Conservation (phyloP, 805 yeast genomes). For the Starmerella gropengiesseri region DNA sequence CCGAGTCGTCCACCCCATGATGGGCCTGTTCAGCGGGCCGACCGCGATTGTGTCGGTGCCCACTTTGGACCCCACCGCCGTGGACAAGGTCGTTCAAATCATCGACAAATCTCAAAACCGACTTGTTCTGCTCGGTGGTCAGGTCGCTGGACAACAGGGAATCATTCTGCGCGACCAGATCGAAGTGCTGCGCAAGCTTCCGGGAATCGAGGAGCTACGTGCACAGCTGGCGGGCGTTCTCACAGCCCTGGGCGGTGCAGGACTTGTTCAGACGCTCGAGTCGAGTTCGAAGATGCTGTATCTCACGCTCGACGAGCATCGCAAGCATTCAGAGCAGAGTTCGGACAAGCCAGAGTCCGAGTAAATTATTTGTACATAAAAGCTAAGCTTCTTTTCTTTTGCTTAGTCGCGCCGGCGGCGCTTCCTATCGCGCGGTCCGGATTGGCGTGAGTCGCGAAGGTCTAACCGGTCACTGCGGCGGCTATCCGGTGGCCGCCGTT, state of each 20-base stretch:
- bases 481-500: conserved; percentile 1
- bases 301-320: conserved; percentile 60
- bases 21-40: conserved; percentile 68
- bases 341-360: background rate
- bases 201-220: conserved; percentile 59
- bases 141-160: conserved; percentile 42
- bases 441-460: background rate
- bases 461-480: background rate
- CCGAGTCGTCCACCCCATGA: conserved; percentile 50
- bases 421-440: background rate
- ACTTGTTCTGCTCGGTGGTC: conserved; percentile 76
- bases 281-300: conserved; percentile 56
- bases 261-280: conserved; percentile 71
- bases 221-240: conserved; percentile 74
- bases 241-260: conserved; percentile 80
- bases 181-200: conserved; percentile 58
- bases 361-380: conserved; percentile 3
- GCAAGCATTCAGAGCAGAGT: conserved; percentile 32
- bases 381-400: no score
- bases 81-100: conserved; percentile 50
- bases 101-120: conserved; percentile 58
- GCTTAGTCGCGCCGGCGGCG: conserved; percentile 6
- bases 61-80: conserved; percentile 57
- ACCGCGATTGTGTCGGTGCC: conserved; percentile 66
- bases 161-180: conserved; percentile 32